Evolutionary conservation across 139 green algal genomes (phyloP), one percentile per base, ranked within the genome.

Genomic region (Chlorella sp.): DNA sequence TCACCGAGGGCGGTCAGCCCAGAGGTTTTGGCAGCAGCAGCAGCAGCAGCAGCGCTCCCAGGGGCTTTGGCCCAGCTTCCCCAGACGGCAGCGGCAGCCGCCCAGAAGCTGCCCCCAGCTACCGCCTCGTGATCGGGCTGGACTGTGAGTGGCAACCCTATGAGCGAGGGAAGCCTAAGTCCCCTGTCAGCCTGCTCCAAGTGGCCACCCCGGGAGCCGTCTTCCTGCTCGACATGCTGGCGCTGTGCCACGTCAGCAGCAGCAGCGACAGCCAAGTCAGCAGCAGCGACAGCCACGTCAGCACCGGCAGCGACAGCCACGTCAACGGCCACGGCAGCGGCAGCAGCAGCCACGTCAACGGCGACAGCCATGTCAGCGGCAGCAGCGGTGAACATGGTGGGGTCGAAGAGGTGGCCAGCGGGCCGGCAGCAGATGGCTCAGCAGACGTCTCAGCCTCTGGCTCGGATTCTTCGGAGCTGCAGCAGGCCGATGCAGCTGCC

Each of bases 91-190:
- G 73, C 73, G 34, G 15, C 5, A 22, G 64, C 64, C 16, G 64
- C 64, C 64, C 64, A 71, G 64, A 26, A 30, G 64, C 64, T 32
- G 64, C 21, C 7, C 64, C 64, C 64, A 28, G 21, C 64, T 81
- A 82, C 39, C 85, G 60, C 32, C 16, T 73, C 24, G 66, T 82
- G 30, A 40, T 92, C 5, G 90, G 88, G 7, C 37, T 93, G 28
- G 91, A 93, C 77, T 86, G 79, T 66, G 91, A 93, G 61, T 93
- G 91, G 91, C 80, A 71, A 53, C 91, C 91, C 2, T 77, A 81
- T 64, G 22, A 77, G 0, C 57, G 78, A 5, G 83, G 60, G 26
- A 39, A 87, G 42, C 40, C 34, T 22, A 48, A 69, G 40, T 91
- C 88, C 19, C 75, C 83, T 0, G 89, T 92, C 32, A 91, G 80